phyloP scores from a whole-genome alignment of 345 rosid species.

The Streptanthus diversifolius region DNA sequence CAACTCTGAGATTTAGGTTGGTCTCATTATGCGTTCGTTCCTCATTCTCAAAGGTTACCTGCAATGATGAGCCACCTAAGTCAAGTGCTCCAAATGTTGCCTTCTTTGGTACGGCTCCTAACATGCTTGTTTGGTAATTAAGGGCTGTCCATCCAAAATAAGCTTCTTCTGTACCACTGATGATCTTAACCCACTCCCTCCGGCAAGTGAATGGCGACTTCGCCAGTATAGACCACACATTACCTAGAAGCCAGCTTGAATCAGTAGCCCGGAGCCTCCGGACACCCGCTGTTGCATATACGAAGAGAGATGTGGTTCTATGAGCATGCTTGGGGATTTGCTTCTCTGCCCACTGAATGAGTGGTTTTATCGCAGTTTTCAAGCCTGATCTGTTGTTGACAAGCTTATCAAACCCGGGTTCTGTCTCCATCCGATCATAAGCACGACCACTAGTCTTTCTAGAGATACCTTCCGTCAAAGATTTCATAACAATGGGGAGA shows the following conservation, averaged over 20 bases:
- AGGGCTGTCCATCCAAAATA: slow-evolving; percentile 96
- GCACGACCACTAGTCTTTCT: slow-evolving; percentile 83
- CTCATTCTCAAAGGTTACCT: slow-evolving; percentile 89
- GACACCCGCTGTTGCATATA: slow-evolving; percentile 97
- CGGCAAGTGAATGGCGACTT: slow-evolving; percentile 67
- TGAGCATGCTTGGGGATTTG: slow-evolving; percentile 84
- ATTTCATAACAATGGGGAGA: slow-evolving; percentile 65
- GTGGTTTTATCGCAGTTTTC: slow-evolving; percentile 77
- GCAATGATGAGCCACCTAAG: slow-evolving; percentile 97
- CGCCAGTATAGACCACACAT: slow-evolving; percentile 76
- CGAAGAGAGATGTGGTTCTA: slow-evolving; percentile 73
- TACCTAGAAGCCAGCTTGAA: slow-evolving; percentile 89
- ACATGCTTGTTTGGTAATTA: slow-evolving; percentile 63
- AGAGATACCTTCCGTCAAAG: slow-evolving; percentile 65
- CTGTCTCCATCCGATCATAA: slow-evolving; percentile 96
- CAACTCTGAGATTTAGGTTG: slow-evolving; percentile 71
- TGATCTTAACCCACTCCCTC: slow-evolving; percentile 78
- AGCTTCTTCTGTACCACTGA: slow-evolving; percentile 94
- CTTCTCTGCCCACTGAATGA: slow-evolving; percentile 81
- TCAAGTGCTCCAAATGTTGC: slow-evolving; percentile 95
- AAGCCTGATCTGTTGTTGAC: slow-evolving; percentile 74
- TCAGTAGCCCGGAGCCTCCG: slow-evolving; percentile 75
- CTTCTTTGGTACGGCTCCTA: slow-evolving; percentile 65
- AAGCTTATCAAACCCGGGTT: slow-evolving; percentile 87
- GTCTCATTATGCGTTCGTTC: slow-evolving; percentile 50